Conservation (phyloP, 2,329 filamentous ascomycete species). For the Cryphonectria naterciae region DNA sequence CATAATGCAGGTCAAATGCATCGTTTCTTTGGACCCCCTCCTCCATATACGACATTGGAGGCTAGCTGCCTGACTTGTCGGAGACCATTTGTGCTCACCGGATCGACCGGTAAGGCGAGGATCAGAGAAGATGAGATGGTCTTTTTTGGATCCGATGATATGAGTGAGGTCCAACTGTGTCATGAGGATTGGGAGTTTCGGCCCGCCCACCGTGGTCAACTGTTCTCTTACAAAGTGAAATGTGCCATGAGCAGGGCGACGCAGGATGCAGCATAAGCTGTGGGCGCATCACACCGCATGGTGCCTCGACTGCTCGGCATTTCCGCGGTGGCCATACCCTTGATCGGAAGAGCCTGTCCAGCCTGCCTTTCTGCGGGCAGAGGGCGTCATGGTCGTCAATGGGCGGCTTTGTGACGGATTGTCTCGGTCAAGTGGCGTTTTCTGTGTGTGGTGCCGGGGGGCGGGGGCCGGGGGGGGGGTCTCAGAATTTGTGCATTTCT, state of each 20-base stretch:
- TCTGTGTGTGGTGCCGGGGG: neutral
- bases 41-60: neutral
- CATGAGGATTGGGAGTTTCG: slow-evolving; percentile 9
- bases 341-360: neutral
- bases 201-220: slow-evolving; percentile 11
- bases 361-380: neutral
- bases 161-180: neutral
- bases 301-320: neutral
- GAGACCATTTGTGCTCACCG: slow-evolving; percentile 8
- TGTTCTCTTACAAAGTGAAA: neutral
- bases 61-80: neutral
- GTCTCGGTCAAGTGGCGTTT: neutral
- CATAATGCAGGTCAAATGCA: neutral
- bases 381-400: slow-evolving; percentile 1
- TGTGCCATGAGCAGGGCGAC: neutral
- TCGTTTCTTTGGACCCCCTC: neutral
- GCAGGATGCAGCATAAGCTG: neutral
- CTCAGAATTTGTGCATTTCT: neutral
- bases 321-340: neutral
- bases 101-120: slow-evolving; percentile 3
- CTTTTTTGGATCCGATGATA: neutral
- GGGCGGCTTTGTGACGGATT: neutral
- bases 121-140: slow-evolving; percentile 4
- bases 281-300: slow-evolving; percentile 3
- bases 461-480: neutral